phyloP scores from a whole-genome alignment of 345 rosid species.

The Brassica carinata region DNA sequence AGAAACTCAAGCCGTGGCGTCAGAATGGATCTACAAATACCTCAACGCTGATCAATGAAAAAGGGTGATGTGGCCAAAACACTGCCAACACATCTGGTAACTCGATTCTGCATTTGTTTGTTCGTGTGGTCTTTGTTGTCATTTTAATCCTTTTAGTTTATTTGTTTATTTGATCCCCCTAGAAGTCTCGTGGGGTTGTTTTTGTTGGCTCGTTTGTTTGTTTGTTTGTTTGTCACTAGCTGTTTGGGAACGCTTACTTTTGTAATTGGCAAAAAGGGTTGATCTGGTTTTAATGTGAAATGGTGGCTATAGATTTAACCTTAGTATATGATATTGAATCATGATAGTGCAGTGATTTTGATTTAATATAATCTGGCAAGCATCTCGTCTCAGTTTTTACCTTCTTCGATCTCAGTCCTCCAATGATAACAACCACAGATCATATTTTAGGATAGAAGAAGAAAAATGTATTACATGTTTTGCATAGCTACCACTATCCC shows the following conservation, averaged over 20 bases:
- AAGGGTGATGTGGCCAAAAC: slow-evolving; percentile 26
- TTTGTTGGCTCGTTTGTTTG: slow-evolving; percentile 38
- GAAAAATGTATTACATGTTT: not conserved
- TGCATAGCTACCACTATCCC: not conserved
- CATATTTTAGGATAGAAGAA: not conserved
- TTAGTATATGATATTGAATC: not conserved
- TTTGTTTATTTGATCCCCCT: slow-evolving; percentile 16
- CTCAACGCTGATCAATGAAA: slow-evolving; percentile 47
- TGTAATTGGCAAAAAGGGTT: slow-evolving; percentile 23
- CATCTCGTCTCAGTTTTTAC: not conserved
- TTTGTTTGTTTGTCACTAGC: slow-evolving; percentile 9
- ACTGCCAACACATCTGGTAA: slow-evolving; percentile 20
- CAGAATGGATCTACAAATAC: slow-evolving; percentile 65
- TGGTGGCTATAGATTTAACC: not conserved
- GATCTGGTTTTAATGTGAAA: not conserved
- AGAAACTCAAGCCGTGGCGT: slow-evolving; percentile 49
- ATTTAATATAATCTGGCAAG: not conserved
- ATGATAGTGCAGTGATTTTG: not conserved
- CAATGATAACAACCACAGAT: not conserved
- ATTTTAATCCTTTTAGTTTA: slow-evolving; percentile 15
- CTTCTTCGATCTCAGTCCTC: not conserved
- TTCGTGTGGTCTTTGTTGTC: slow-evolving; percentile 33
- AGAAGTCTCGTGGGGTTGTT: slow-evolving; percentile 21
- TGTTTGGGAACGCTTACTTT: slow-evolving; percentile 23
- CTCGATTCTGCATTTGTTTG: slow-evolving; percentile 32